Conservation (phyloP, 2,329 filamentous ascomycete genomes). For the Plectosphaerella sp. region DNA sequence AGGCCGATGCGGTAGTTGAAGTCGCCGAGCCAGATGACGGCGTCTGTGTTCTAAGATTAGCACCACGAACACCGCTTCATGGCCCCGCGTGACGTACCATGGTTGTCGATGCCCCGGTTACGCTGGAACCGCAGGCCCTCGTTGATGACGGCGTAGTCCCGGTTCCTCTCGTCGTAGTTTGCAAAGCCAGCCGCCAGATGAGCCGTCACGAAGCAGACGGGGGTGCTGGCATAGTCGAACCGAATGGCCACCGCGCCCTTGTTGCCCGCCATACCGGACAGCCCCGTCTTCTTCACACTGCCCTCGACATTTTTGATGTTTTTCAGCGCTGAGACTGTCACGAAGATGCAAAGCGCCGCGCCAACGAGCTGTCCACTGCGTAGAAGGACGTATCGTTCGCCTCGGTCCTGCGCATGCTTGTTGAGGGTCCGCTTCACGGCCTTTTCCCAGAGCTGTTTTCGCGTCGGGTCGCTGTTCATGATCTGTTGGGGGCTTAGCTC, state of each 20-base stretch:
- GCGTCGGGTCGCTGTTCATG: conserved; percentile 92
- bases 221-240: conserved; percentile 89
- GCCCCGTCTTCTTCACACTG: conserved; percentile 86
- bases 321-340: conserved; percentile 69
- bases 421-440: conserved; percentile 79
- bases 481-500: conserved; percentile 96
- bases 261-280: conserved; percentile 97
- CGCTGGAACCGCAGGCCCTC: conserved; percentile 85
- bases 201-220: conserved; percentile 91
- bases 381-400: conserved; percentile 81
- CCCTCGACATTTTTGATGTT: conserved; percentile 97
- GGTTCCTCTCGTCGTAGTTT: conserved; percentile 94
- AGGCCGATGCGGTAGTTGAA: conserved; percentile 98
- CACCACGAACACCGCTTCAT: neutral
- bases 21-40: conserved; percentile 92
- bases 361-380: conserved; percentile 93
- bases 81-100: conserved; percentile 50
- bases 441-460: conserved; percentile 81
- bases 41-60: conserved; percentile 33
- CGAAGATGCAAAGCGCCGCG: conserved; percentile 87
- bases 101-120: conserved; percentile 86
- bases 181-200: conserved; percentile 94
- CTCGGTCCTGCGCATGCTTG: conserved; percentile 56
- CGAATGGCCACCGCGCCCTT: conserved; percentile 96
- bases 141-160: conserved; percentile 86